Evolutionary conservation across 2,329 filamentous ascomycete species (phyloP), one percentile per base, ranked within the genome.

Genomic region (Alternaria ventricosa): DNA sequence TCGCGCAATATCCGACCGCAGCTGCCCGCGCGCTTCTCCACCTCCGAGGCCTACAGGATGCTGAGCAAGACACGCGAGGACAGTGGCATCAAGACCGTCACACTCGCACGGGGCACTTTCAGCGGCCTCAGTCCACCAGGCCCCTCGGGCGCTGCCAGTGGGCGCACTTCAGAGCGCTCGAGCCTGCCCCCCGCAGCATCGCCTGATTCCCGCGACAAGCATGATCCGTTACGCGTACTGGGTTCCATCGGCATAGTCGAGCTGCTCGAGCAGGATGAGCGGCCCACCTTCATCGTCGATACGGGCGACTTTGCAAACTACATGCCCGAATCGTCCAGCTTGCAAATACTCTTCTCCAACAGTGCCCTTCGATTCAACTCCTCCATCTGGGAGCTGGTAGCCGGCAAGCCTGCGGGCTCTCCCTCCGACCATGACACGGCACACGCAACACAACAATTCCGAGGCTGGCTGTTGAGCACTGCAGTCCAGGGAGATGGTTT

Each of bases 221-320:
- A 82, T 1, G 83, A 87, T 2, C 83, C 84, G 6, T 67, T 88
- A 47, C 84, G 88, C 55, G 81, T 88, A 55, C 82, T 94, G 5
- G 87, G 87, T 45, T 86, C 86, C 25, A 84, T 94, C 55, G 89
- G 90, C 23, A 85, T 93, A 10, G 80, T 90, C 20, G 92, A 95
- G 76, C 81, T 95, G 43, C 79, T 96, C 44, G 92, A 95, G 73
- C 87, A 91, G 68, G 92, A 96, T 75, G 87, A 90, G 54, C 84
- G 92, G 50, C 92, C 92, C 3, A 92, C 90, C 0, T 93, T 95
- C 71, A 86, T 95, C 45, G 83, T 95, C 33, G 92, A 95, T 71
- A 80, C 92, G 55, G 82, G 83, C 8, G 87, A 90, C 71, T 78
- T 83, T 1, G 77, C 81, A n/a, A 90, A 89, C 69, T 84, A 83